Base-by-base conservation (phyloP, 495 filamentous ascomycete species). In the Penicilliopsis zonata region DNA sequence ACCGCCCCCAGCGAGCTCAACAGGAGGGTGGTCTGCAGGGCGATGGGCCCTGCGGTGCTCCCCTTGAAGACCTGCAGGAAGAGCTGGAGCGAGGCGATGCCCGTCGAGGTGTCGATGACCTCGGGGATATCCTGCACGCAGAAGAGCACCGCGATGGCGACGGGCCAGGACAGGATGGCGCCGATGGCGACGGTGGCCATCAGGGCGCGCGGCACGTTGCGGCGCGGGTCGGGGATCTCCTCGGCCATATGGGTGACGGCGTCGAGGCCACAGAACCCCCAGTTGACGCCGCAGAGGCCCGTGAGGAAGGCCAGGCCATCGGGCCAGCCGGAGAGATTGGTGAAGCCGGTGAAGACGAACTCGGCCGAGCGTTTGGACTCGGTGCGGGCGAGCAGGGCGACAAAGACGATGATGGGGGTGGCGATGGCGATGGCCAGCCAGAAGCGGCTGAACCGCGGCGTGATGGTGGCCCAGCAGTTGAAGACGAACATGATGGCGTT, bases 401-500 rank as follows among this genome's bases (percentile, higher is more conserved):
- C 45, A 10, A 42, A 36, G 31, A 47, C 45, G 16, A 39, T 31
- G 9, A 40, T 15, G 23, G 50, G 43, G 14, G 69, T 67, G 21
- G 67, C 35, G 14, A 74, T 58, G 10, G 62, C 67, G 28, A 47
- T 66, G 36, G 45, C 64, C 30, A 75, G 43, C 16, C 62, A 57
- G 14, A 60, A 39, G 13, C 49, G 61, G 18, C 59, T 65, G 9
- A 70, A 37, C 13, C 20, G 45, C 7, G 70, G 68, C 5, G 70
- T 55, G 3, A 49, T 42, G 31, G 56, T 61, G 28, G 68, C 67
- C 41, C 67, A 63, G 49, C 61, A 67, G 47, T 74, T 74, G 52
- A 72, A 73, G 33, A 67, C 30, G 44, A 63, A 74, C 31, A 62
- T 59, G 31, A 71, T 58, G 35, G 59, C 31, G 49, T 74, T 74